Evolutionary conservation across 2,329 filamentous ascomycete species (phyloP).

Genomic region (Aspergillus pseudoviridinutans): DNA sequence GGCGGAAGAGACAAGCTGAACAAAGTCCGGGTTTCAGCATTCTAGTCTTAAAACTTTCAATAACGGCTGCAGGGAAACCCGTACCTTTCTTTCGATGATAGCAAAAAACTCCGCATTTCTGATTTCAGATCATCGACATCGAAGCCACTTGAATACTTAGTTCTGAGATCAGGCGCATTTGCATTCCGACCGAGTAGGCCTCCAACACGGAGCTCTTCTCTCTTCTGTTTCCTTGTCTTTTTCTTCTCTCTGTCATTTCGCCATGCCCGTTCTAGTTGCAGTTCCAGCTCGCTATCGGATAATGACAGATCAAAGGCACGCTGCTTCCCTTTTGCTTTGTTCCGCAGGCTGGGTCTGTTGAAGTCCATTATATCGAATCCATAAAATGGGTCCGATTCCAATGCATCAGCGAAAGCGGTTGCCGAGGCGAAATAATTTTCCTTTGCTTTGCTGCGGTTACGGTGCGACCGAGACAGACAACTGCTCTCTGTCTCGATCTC

Average conservation of each 20-base stretch:
- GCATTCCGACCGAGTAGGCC: conserved; percentile 60
- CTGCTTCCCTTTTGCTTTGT: conserved; percentile 61
- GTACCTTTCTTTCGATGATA: conserved; percentile 60
- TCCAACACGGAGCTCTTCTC: conserved; percentile 64
- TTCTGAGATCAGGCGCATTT: conserved; percentile 56
- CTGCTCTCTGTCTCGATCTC: neutral
- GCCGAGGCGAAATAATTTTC: conserved; percentile 49
- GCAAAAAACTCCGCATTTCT: conserved; percentile 69
- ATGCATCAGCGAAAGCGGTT: conserved; percentile 53
- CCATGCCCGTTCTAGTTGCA: conserved; percentile 57
- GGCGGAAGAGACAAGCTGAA: conserved; percentile 70
- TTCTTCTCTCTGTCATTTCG: conserved; percentile 68
- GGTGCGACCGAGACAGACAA: neutral
- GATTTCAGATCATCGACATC: conserved; percentile 64
- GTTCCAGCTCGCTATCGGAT: conserved; percentile 65
- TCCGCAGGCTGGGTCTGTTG: conserved; percentile 63
- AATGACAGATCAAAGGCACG: conserved; percentile 53
- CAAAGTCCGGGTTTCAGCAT: conserved; percentile 7
- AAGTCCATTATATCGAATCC: conserved; percentile 86
- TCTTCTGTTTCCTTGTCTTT: conserved; percentile 63
- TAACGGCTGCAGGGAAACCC: conserved; percentile 20
- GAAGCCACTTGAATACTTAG: conserved; percentile 72
- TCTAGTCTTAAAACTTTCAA: neutral
- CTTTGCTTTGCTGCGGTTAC: neutral
- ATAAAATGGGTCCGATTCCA: conserved; percentile 59